A percentile compares a stretch with the other conserved stretches of the same genome.
phyloP scores from a whole-genome alignment of 257 asterid genomes.

The Rhazya stricta region DNA sequence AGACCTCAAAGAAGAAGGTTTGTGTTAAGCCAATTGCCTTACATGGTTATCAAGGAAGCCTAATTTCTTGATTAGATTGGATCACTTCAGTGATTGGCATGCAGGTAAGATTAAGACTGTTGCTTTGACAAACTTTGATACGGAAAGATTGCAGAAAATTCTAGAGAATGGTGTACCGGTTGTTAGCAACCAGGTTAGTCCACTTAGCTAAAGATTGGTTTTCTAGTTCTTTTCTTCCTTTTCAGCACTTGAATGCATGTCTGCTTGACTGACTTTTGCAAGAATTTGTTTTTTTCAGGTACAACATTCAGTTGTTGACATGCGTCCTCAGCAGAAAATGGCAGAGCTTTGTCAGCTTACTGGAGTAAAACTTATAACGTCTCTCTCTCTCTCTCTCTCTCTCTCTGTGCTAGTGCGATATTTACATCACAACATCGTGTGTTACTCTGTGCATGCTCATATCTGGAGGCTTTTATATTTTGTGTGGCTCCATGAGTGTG shows the following conservation, averaged over 20 bases:
- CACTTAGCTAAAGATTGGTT: neutral
- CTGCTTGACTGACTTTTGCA: neutral
- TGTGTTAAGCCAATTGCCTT: constrained; percentile 21
- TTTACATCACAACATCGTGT: neutral
- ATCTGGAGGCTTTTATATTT: neutral
- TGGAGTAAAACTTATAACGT: constrained; percentile 98
- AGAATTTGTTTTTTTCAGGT: constrained; percentile 50
- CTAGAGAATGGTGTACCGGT: constrained; percentile 89
- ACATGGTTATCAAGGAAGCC: constrained; percentile 7
- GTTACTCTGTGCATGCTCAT: neutral
- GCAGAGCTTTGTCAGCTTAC: constrained; percentile 82
- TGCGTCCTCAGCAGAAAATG: constrained; percentile 99
- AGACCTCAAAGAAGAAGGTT: constrained; percentile 93
- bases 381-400: constrained; percentile 47
- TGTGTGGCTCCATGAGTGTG: neutral
- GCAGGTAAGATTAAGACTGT: constrained; percentile 97
- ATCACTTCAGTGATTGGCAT: constrained; percentile 29
- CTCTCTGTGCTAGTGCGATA: neutral
- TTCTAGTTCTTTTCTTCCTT: neutral
- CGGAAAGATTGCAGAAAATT: constrained; percentile 74
- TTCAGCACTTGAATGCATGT: neutral
- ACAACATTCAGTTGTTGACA: constrained; percentile 93
- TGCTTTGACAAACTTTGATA: constrained; percentile 93
- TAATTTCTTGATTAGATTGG: constrained; percentile 28
- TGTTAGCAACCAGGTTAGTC: constrained; percentile 84